Conservation (phyloP, 495 filamentous ascomycete species). For the Pseudoneurospora amorphoporcata region DNA sequence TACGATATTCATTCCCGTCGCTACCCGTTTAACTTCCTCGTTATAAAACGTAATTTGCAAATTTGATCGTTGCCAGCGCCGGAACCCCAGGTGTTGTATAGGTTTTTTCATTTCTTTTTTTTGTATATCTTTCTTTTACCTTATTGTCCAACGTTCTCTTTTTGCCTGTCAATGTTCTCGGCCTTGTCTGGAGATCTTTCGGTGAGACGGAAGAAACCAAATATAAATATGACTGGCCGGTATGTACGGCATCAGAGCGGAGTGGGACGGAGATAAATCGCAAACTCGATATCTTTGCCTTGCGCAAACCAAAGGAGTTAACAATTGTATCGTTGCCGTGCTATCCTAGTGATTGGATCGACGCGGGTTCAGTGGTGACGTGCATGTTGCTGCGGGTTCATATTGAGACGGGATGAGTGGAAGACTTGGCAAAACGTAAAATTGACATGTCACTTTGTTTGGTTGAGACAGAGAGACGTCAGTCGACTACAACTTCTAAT, state of each 20-base stretch:
- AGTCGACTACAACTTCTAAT: background rate
- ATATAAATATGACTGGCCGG: too few relatives aligned
- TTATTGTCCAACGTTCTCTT: slow-evolving; percentile 3
- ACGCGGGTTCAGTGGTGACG: background rate
- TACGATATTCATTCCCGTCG: too few relatives aligned
- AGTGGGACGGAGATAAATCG: background rate
- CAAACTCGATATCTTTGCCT: background rate
- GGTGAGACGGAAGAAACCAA: too few relatives aligned
- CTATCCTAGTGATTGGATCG: background rate
- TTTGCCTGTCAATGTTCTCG: background rate
- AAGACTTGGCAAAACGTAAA: background rate
- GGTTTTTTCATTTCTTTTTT: background rate
- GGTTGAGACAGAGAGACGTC: background rate
- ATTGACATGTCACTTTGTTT: background rate
- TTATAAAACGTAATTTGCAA: too few relatives aligned
- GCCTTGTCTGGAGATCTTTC: background rate
- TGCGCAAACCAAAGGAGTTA: background rate
- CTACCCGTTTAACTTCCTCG: too few relatives aligned
- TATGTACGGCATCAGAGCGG: background rate
- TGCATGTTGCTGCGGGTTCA: background rate
- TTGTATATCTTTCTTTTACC: background rate
- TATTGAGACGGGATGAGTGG: background rate
- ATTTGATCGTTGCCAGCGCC: too few relatives aligned
- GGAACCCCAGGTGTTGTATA: too few relatives aligned
- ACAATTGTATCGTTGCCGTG: too few relatives aligned